A percentile compares a stretch with the other conserved stretches of the same genome.
Evolutionary conservation across 495 filamentous ascomycete genomes (phyloP).

Genomic region (Hypoxylon trugodes): DNA sequence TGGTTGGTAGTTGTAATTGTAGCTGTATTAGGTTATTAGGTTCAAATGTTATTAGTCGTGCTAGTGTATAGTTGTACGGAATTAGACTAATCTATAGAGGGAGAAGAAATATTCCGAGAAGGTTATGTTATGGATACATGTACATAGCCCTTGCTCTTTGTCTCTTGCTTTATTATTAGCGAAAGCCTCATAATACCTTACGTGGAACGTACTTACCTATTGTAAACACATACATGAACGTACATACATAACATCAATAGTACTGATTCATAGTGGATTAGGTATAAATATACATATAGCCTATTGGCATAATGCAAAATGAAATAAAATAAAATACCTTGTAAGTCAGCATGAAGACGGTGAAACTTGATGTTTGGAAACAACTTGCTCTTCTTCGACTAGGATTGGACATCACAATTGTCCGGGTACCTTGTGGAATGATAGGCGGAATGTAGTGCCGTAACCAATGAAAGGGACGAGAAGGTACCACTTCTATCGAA

Average conservation of each 20-base stretch:
- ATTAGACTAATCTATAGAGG: too few species aligned
- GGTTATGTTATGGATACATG: too few species aligned
- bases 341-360: conserved; percentile 11
- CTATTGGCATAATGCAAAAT: too few species aligned
- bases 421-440: conserved; percentile 7
- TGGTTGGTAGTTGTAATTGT: conserved; percentile 38
- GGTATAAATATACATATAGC: too few species aligned
- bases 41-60: too few species aligned
- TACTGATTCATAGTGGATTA: too few species aligned
- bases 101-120: conserved; percentile 20
- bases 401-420: conserved; percentile 7
- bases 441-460: conserved; percentile 17
- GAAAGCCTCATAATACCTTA: not conserved
- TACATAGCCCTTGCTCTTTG: conserved; percentile 2
- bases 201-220: too few species aligned
- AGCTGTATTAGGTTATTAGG: too few species aligned
- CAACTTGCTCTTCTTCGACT: not conserved
- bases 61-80: too few species aligned
- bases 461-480: conserved; percentile 14
- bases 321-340: not conserved
- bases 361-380: conserved; percentile 27
- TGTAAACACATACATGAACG: too few species aligned
- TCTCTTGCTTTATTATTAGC: not conserved
- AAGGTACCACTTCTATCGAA: conserved; percentile 31
- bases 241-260: not conserved